Base-by-base conservation (phyloP, 805 yeast species). In the Barnettozyma siamensis region DNA sequence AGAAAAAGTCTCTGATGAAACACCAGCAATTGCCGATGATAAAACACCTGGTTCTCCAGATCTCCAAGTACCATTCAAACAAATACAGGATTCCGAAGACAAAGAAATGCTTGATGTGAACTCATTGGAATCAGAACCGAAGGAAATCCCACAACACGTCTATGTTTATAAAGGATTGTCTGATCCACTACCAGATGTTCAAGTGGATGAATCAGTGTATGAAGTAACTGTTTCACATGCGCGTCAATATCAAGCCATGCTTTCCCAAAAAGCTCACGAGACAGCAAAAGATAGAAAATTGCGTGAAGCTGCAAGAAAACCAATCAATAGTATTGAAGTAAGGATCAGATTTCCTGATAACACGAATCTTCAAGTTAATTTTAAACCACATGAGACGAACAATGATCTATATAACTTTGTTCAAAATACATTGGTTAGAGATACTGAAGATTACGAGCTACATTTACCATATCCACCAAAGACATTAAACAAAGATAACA, bases 271-370 rank as follows among this genome's bases (percentile, higher is more conserved):
- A 43, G 70, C 78, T 10, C 62, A 57, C 9, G 54, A 57, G 20
- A 62, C 78, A 4, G 65, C 61, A 37, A 59, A 68, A 29, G 54
- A 70, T 28, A 65, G 71, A 33, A 67, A 67, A 35, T 57, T 60
- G 31, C 53, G 63, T 35, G 50, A 54, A 8, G 45, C 47, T 4
- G 57, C 45, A 36, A 54, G 50, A 47, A 59, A 44, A 43, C 53
- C 49, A n/a, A 28, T 42, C 43, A 53, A 46, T 46, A 62, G 54
- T 39, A 60, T 54, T 12, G 54, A 64, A 7, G 55, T 80, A 2
- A 64, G 87, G 42, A 51, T 81, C 10, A 66, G 73, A 40, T 73
- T 82, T 44, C 85, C 86, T 1, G 84, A 81, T 55, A 67, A 70
- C 41, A 65, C 70, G 3, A 64, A 63, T 18, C 53, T 80, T 2